These are phyloP conservation scores for Diaporthe sp. DNA, from an alignment of 2,329 filamentous ascomycete species.

Conservation along the genomic window DNA sequence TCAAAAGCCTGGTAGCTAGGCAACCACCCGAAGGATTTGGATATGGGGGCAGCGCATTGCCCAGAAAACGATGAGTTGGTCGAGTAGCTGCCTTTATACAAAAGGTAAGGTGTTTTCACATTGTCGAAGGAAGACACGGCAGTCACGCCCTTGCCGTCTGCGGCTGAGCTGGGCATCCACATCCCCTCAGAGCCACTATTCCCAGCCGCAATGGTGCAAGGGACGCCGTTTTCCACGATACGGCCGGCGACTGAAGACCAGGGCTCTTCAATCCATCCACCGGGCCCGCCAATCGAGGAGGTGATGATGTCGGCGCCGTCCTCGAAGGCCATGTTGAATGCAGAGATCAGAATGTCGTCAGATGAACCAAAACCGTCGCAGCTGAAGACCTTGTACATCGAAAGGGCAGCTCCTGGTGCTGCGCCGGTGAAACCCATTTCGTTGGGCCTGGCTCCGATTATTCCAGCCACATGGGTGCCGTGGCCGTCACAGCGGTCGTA, in stretches of 20 bases:
- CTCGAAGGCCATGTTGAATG: constrained; percentile 57
- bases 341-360: constrained; percentile 56
- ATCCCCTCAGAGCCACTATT: constrained; percentile 45
- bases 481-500: constrained; percentile 54
- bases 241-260: constrained; percentile 45
- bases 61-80: constrained; percentile 30
- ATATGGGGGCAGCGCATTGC: constrained; percentile 16
- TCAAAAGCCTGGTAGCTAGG: constrained; percentile 37
- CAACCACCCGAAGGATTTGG: constrained; percentile 37
- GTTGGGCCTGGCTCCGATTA: constrained; percentile 58
- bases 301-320: constrained; percentile 54
- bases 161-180: constrained; percentile 43
- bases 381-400: constrained; percentile 54
- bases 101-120: constrained; percentile 37
- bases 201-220: constrained; percentile 45
- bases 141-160: constrained; percentile 44
- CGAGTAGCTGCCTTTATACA: constrained; percentile 40
- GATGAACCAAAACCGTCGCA: constrained; percentile 43
- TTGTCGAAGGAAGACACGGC: constrained; percentile 45
- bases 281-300: constrained; percentile 44
- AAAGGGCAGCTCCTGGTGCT: constrained; percentile 55
- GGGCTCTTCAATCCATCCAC: constrained; percentile 46
- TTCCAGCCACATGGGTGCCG: constrained; percentile 60
- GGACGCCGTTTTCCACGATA: constrained; percentile 47
- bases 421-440: constrained; percentile 54